Percentiles rank a stretch among this genome's conserved stretches.
phyloP scores from a whole-genome alignment of 2,329 filamentous ascomycete species.

The Botrytis deweyae region DNA sequence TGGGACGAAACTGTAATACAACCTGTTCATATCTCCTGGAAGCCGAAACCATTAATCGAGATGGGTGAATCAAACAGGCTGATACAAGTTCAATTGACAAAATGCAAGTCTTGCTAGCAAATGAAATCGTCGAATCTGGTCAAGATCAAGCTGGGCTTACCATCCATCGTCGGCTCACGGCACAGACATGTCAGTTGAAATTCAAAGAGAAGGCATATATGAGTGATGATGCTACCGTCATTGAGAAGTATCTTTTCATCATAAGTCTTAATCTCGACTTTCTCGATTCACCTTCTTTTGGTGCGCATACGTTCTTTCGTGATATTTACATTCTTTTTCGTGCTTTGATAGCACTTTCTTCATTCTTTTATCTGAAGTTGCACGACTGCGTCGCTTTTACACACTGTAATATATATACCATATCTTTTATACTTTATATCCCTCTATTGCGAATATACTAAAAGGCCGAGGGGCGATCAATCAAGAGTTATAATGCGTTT shows the following conservation, averaged over 20 bases:
- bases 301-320: slow-evolving; percentile 4
- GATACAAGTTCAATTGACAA: neutral
- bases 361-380: slow-evolving; percentile 4
- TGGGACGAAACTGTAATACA: slow-evolving; percentile 1
- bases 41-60: slow-evolving; percentile 10
- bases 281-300: slow-evolving; percentile 8
- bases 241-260: neutral
- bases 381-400: slow-evolving; percentile 15
- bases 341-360: slow-evolving; percentile 19
- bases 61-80: slow-evolving; percentile 9
- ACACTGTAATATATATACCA: neutral
- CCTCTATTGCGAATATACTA: neutral
- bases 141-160: neutral
- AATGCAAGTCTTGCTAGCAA: neutral
- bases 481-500: slow-evolving; percentile 22
- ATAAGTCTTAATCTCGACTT: neutral
- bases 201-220: slow-evolving; percentile 10
- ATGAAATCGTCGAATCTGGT: neutral
- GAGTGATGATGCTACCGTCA: neutral
- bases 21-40: neutral
- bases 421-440: neutral
- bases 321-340: slow-evolving; percentile 7
- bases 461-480: neutral
- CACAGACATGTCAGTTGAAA: neutral
- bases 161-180: slow-evolving; percentile 8